A percentile compares a stretch with the other conserved stretches of the same genome.
These are phyloP conservation scores for Mycena vulgaris DNA, from an alignment of 768 basidiomycete genomes.

Conservation along the genomic window DNA sequence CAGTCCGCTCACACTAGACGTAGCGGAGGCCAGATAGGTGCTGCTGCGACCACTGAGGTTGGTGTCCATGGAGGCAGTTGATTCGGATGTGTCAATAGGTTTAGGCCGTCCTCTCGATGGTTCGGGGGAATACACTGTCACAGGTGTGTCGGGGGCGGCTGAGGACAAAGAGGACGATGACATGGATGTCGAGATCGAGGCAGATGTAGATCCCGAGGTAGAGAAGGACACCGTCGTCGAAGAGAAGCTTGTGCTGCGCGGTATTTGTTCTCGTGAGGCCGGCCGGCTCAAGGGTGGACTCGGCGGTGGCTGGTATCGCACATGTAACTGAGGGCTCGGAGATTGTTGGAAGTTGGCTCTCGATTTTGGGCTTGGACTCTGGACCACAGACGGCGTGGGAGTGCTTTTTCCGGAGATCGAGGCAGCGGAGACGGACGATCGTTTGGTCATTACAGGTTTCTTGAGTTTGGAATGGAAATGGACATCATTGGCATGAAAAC, in stretches of 20 bases:
- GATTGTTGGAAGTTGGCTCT: conserved; percentile 5
- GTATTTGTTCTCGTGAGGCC: conserved; percentile 27
- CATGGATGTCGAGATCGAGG: conserved; percentile 16
- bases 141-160: conserved; percentile 14
- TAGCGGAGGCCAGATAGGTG: conserved; percentile 23
- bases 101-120: conserved; percentile 8
- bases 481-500: conserved; percentile 76
- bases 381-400: conserved; percentile 27
- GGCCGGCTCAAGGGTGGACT: conserved; percentile 33
- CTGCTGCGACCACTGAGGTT: conserved; percentile 35
- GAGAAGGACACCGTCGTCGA: conserved; percentile 28
- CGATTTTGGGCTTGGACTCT: conserved; percentile 18
- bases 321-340: conserved; percentile 19
- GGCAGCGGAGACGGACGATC: conserved; percentile 58
- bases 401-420: conserved; percentile 34
- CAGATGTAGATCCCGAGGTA: conserved; percentile 20
- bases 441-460: conserved; percentile 84
- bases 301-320: conserved; percentile 36
- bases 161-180: conserved; percentile 31
- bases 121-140: conserved; percentile 30
- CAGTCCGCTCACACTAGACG: conserved; percentile 15
- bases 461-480: conserved; percentile 83
- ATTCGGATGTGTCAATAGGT: conserved; percentile 27
- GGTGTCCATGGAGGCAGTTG: conserved; percentile 34
- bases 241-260: conserved; percentile 32